Percentiles rank a stretch among this genome's conserved stretches.
Conservation (phyloP, 257 asterid species). For the Lycium ferocissimum region DNA sequence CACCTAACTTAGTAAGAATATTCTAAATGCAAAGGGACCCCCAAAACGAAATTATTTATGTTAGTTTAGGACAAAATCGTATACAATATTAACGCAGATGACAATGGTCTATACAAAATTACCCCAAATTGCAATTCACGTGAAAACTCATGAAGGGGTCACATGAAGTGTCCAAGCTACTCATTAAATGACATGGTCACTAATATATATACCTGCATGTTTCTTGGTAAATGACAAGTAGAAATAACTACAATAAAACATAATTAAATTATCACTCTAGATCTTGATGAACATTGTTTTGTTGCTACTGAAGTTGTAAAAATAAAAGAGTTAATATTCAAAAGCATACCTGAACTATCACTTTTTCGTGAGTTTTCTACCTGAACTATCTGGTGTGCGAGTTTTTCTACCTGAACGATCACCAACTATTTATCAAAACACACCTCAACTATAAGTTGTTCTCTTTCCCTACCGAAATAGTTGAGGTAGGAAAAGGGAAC, state of each 20-base stretch:
- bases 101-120: background rate
- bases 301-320: background rate
- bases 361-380: no score
- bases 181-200: background rate
- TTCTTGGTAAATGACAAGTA: background rate
- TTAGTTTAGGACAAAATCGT: background rate
- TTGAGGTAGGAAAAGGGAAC: no score
- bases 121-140: background rate
- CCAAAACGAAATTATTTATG: background rate
- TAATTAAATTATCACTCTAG: background rate
- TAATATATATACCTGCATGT: background rate
- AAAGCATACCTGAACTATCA: no score
- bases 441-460: no score
- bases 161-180: slow-evolving; percentile 12
- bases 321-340: background rate
- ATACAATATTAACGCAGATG: background rate
- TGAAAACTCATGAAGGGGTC: background rate
- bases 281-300: slow-evolving; percentile 6
- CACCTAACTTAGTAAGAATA: background rate
- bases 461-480: no score
- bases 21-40: background rate
- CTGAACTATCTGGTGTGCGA: no score
- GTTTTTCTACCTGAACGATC: no score
- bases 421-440: no score
- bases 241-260: background rate